Percentiles rank a stretch among this genome's conserved stretches.
phyloP scores from a whole-genome alignment of 192 early-diverging fungal species.

The Backusella tuberculispora region DNA sequence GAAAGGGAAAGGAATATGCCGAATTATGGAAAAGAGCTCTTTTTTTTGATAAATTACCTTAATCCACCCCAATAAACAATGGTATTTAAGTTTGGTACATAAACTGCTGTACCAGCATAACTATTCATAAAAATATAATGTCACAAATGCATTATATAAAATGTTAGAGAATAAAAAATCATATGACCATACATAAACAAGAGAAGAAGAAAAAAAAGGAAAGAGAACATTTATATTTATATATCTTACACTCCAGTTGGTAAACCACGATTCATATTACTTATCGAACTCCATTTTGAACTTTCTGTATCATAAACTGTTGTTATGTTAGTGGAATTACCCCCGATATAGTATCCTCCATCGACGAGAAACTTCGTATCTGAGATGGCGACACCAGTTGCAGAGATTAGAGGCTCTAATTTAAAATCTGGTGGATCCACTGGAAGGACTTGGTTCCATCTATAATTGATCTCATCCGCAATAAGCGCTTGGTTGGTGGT shows the following conservation, averaged over 20 bases:
- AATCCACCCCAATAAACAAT: constrained; percentile 17
- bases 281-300: neutral
- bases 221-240: no score
- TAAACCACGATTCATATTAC: neutral
- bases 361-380: neutral
- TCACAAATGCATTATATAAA: constrained; percentile 3
- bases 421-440: neutral
- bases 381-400: neutral
- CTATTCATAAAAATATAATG: neutral
- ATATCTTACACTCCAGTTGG: neutral
- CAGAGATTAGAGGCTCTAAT: neutral
- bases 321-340: neutral
- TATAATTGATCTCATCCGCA: neutral
- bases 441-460: neutral
- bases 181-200: constrained; percentile 8
- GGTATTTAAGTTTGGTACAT: neutral
- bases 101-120: constrained; percentile 13
- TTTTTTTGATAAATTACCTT: neutral
- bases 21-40: neutral
- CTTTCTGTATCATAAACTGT: neutral
- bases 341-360: neutral
- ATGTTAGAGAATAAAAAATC: neutral
- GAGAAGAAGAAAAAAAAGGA: no score
- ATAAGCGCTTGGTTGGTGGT: no score
- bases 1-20: neutral